These are phyloP conservation scores for Taphrina wiesneri DNA, from an alignment of 1,139 yeast species.

Conservation along the genomic window DNA sequence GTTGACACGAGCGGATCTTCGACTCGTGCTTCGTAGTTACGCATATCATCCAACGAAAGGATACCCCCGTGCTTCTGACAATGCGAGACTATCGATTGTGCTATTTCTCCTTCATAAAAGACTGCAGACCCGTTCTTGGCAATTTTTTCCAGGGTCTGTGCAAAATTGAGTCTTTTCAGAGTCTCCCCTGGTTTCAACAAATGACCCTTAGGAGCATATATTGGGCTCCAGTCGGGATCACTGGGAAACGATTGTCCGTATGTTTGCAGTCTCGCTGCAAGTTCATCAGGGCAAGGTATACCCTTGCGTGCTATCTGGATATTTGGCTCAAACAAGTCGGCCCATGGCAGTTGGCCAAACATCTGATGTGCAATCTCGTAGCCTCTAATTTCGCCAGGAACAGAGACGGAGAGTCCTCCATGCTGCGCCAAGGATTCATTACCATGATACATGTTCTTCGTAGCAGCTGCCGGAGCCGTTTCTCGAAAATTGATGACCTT, in stretches of 20 bases:
- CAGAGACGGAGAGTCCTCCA: constrained; percentile 83
- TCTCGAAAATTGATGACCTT: constrained; percentile 81
- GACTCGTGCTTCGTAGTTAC: constrained; percentile 57
- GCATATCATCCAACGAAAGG: constrained; percentile 63
- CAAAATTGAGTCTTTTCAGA: constrained; percentile 61
- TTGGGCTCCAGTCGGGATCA: constrained; percentile 30
- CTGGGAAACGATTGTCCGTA: constrained; percentile 9
- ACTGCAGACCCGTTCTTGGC: constrained; percentile 75
- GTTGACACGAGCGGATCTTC: constrained; percentile 57
- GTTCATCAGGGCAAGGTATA: constrained; percentile 57
- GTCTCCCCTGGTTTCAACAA: constrained; percentile 58
- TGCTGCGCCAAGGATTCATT: constrained; percentile 56
- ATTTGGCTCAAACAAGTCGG: constrained; percentile 73
- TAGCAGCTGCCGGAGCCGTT: constrained; percentile 69
- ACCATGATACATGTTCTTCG: constrained; percentile 64
- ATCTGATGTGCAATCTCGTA: constrained; percentile 58
- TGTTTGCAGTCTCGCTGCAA: constrained; percentile 49
- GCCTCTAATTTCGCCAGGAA: constrained; percentile 90
- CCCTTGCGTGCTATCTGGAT: constrained; percentile 67
- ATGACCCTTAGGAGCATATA: constrained; percentile 42
- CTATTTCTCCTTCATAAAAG: constrained; percentile 79
- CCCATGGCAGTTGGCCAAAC: constrained; percentile 72
- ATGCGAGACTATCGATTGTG: constrained; percentile 53
- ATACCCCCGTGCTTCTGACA: constrained; percentile 61
- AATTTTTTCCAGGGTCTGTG: constrained; percentile 64